Percentiles rank a stretch among this genome's conserved stretches.
Evolutionary conservation across 2,329 filamentous ascomycete species (phyloP).

Genomic region (Xylariales sp.): DNA sequence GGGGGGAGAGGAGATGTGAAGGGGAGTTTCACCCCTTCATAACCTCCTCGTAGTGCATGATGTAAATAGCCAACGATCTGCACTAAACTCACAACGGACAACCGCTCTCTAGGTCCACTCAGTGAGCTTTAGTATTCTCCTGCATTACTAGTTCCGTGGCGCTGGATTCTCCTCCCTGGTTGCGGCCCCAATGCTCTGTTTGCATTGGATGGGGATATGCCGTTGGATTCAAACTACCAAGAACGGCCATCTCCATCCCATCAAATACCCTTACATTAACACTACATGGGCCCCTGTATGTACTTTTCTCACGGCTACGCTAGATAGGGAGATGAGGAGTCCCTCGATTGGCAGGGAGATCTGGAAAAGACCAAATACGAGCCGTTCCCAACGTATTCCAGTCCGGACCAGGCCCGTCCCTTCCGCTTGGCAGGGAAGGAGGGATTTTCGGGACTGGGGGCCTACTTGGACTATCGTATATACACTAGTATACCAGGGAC

Average conservation of each 20-base stretch:
- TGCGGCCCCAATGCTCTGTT: not conserved
- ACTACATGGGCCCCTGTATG: too few relatives aligned
- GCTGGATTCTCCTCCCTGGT: conserved; percentile 21
- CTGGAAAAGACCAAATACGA: not conserved
- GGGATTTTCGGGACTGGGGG: not conserved
- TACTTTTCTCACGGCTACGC: too few relatives aligned
- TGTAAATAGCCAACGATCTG: conserved; percentile 12
- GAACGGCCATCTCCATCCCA: not conserved
- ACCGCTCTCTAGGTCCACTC: too few relatives aligned
- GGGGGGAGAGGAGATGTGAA: not conserved
- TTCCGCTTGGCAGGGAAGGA: not conserved
- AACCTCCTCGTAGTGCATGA: not conserved
- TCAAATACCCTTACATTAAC: too few relatives aligned
- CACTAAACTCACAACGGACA: not conserved
- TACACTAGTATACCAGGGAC: too few relatives aligned
- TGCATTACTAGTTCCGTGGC: conserved; percentile 26
- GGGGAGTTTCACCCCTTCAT: conserved; percentile 4
- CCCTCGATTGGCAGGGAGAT: not conserved
- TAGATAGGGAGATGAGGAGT: too few relatives aligned
- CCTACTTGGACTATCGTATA: too few relatives aligned
- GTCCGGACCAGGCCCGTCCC: not conserved
- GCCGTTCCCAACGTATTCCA: not conserved
- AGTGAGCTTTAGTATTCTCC: not conserved
- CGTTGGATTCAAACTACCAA: not conserved
- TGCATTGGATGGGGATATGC: conserved; percentile 2